Evolutionary conservation across 495 filamentous ascomycete species (phyloP), one percentile per base, ranked within the genome.

Genomic region (Talaromyces thailandensis): DNA sequence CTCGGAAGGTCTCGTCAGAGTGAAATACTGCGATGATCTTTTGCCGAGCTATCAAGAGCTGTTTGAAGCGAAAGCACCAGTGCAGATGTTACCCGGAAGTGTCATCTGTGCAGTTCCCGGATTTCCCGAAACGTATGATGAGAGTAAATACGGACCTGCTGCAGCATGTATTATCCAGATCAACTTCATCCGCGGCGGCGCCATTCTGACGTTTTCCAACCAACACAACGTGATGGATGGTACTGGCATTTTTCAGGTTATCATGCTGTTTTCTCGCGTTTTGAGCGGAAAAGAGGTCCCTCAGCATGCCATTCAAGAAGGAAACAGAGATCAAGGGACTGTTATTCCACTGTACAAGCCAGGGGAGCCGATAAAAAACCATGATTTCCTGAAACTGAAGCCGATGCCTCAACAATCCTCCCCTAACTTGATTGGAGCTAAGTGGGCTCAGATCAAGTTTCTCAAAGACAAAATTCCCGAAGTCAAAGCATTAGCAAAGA

Each of bases 161-260:
- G 14, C 40, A 21, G 40, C 18, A 2, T 21, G 12, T 21, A 21
- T 21, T 16, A 48, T 76, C 5, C 74, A 77, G 57, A 70, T 64
- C 29, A 79, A 65, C 56, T 70, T 76, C 51, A 66, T 81, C 28
- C 59, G 65, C 12, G 75, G 71, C 11, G 75, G 75, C 2, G 37
- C 72, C 0, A 21, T 75, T 0, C 65, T 77, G 0, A 66, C 65
- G 31, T 64, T 72, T 14, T 70, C 68, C 9, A 68, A 66, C 3
- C 74, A 79, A 55, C 78, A 82, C 65, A 79, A 77, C 53, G 70
- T 78, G 50, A 65, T 75, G 21, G 77, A 79, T 53, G 73, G 66
- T 4, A 71, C 63, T 3, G 76, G 77, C 0, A 66, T 74, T 35
- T 69, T 74, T 52, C 69, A 73, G 24, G 63, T 76, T 58, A 60